Evolutionary conservation across 192 early-diverging fungal genomes (phyloP), one percentile per base, ranked within the genome.

Genomic region (Kickxella alabastrina): DNA sequence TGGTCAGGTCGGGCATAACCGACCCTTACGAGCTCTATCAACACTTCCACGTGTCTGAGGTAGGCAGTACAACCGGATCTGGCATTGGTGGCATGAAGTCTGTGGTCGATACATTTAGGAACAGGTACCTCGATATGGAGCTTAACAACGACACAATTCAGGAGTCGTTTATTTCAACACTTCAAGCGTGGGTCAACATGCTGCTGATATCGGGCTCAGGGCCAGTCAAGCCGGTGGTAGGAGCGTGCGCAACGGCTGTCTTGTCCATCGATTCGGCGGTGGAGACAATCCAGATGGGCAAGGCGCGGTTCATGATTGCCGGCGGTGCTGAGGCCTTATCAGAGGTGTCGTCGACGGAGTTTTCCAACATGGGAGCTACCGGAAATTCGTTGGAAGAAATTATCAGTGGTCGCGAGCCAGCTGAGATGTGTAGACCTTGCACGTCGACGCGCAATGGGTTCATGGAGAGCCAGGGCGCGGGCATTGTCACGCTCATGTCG

Each of bases 21-120:
- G 93, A 97, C 63, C 93, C 93, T 10, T 97, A 94, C 79, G 92
- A 97, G 77, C 89, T 97, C 75, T 97, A 89, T 80, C 79, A 92
- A 71, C 92, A 94, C 56, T 87, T 97, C 49, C 93, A 97, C 58
- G 91, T 97, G 25, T 88, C 88, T 39, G 92, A 97, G 59, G 82
- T 97, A 38, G 93, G 93, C 42, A 97, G 89, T 79, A 83, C 83
- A 25, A 82, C 85, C 37, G 93, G 93, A 44, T 90, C 88, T 43
- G 90, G 88, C 79, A 80, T 93, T 38, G 93, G 93, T 65, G 92
- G 93, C 41, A 82, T 85, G 79, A 49, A 68, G 6, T 81, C 89
- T 14, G 65, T 84, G 39, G 80, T 81, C 43, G 81, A 84, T 29
- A 80, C 90, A 35, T 92, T 87, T 78, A 67, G 80, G 52, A 84